Evolutionary conservation across 2,329 filamentous ascomycete species (phyloP).

Genomic region (Knoxdaviesia proteae): DNA sequence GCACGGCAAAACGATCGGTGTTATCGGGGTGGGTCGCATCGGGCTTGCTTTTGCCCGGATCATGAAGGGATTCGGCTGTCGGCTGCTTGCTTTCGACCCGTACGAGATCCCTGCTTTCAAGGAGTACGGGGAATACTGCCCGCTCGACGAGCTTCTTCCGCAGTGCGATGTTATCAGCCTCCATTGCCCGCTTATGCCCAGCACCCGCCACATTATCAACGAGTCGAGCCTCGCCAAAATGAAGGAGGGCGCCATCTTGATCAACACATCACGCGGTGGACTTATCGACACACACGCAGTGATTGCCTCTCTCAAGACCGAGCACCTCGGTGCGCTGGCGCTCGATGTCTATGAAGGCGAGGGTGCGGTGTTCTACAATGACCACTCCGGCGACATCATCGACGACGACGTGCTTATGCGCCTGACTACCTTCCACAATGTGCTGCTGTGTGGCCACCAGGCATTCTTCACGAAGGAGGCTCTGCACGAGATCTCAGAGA

Average conservation of each 20-base stretch:
- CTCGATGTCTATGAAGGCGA: conserved; percentile 51
- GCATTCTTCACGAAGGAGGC: conserved; percentile 50
- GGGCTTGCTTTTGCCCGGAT: conserved; percentile 40
- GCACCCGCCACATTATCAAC: conserved; percentile 41
- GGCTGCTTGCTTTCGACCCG: conserved; percentile 38
- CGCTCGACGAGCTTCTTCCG: conserved; percentile 31
- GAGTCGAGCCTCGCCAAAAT: conserved; percentile 27
- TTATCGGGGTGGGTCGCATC: conserved; percentile 45
- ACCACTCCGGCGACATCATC: conserved; percentile 43
- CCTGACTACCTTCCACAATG: conserved; percentile 47
- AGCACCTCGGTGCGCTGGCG: conserved; percentile 38
- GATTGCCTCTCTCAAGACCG: conserved; percentile 37
- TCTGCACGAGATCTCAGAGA: conserved; percentile 38
- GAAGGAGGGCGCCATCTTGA: conserved; percentile 37
- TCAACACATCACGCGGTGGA: conserved; percentile 49
- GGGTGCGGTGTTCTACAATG: conserved; percentile 41
- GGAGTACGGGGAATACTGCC: conserved; percentile 27
- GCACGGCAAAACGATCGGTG: conserved; percentile 42
- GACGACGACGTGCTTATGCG: conserved; percentile 46
- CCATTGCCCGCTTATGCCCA: conserved; percentile 42
- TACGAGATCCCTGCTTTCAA: conserved; percentile 26
- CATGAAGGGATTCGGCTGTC: conserved; percentile 43
- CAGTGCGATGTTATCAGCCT: conserved; percentile 40
- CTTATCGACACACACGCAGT: conserved; percentile 39
- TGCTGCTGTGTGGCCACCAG: conserved; percentile 45